Base-by-base conservation (phyloP, 306 rosid genomes). In the Leucaena leucocephala region DNA sequence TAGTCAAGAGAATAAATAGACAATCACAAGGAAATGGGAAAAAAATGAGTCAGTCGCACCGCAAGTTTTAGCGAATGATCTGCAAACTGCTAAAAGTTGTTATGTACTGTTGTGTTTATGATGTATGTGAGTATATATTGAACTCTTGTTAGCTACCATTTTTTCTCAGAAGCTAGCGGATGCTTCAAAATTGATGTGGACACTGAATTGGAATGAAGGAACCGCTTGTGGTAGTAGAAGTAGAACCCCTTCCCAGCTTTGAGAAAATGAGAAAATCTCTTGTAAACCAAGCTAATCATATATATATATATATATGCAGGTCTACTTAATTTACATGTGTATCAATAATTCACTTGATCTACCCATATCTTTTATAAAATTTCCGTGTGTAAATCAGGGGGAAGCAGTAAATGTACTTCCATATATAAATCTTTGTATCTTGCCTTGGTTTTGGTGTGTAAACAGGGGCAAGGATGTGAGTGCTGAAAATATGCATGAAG, bases 381-480 rank as follows among this genome's bases (percentile, higher is more conserved):
- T 64, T 64, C 35, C 43, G 1, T 7, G 40, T 4, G 67, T 44
- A 48, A 34, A 55, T 17, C 15, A 39, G 59, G 42, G 43, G 7
- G 66, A 52, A 40, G 58, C 52, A 65, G 38, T 67, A 46, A 43
- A 61, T 75, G 48, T 50, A 13, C 45, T 34, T 16, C 4, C 45
- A 42, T 67, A 6, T 67, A 3, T 17, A 43, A 8, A 64, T 33
- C 11, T 57, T 38, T 69, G 34, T 17, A 40, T n/a, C 34, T 17
- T 68, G 1, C 65, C 21, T 81, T 19, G 11, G 36, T 65, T 57
- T 54, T 40, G 64, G 64, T 70, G 72, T 76, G 67, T 55, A 72
- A 76, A 66, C 83, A 92, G 97, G 89, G 97, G 97, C 46, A 92
- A 64, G 72, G 96, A 94, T 77, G 85, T 92, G 71, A 90, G 97